phyloP scores from a whole-genome alignment of 345 rosid species.

The Arabis alpina region DNA sequence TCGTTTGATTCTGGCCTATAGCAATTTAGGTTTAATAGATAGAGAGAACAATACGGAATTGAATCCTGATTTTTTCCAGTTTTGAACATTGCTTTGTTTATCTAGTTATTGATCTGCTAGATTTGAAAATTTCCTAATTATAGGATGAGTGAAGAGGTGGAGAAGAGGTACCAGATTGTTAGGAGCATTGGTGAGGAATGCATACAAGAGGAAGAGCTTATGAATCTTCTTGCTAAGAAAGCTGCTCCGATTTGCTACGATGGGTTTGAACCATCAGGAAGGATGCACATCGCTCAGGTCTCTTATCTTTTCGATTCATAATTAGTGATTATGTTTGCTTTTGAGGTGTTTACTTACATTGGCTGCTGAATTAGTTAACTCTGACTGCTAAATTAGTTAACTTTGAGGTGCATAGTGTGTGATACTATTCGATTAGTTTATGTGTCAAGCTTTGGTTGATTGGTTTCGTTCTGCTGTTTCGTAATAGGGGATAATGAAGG shows the following conservation, averaged over 20 bases:
- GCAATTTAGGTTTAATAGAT: background rate
- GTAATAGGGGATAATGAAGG: conserved; percentile 84
- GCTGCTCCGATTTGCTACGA: conserved; percentile 85
- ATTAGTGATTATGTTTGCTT: too few relatives aligned
- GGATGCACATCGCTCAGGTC: conserved; percentile 98
- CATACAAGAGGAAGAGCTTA: conserved; percentile 78
- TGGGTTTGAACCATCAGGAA: conserved; percentile 94
- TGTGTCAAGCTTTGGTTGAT: background rate
- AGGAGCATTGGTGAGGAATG: conserved; percentile 88
- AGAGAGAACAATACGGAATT: background rate
- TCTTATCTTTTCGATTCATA: too few relatives aligned
- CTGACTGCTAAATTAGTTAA: background rate
- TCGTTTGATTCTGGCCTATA: background rate
- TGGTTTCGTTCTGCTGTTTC: conserved; percentile 5
- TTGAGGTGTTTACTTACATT: too few relatives aligned
- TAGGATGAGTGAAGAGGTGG: conserved; percentile 71
- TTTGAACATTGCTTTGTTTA: background rate
- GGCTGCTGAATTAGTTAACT: too few relatives aligned
- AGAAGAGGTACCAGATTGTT: conserved; percentile 66
- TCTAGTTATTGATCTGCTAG: background rate
- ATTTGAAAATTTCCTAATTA: background rate
- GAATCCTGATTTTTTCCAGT: background rate
- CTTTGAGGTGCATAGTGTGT: background rate
- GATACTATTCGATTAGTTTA: too few relatives aligned
- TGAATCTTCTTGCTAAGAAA: conserved; percentile 74